Percentiles rank a stretch among this genome's conserved stretches.
These are phyloP conservation scores for Tausonia pullulans DNA, from an alignment of 1,284 basidiomycete genomes.

Conservation along the genomic window DNA sequence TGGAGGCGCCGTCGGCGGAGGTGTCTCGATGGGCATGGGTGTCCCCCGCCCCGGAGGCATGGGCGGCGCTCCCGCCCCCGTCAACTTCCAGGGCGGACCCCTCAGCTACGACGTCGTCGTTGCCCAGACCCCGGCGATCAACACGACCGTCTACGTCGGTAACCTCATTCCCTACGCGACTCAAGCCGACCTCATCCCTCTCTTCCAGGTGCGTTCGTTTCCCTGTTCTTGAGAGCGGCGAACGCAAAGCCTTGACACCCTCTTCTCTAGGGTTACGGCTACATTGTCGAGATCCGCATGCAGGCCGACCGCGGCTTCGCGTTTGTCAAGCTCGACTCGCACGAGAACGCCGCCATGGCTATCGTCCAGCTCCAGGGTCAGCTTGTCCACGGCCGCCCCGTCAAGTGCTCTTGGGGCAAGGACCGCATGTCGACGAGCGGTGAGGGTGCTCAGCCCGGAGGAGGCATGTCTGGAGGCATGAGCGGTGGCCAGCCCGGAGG, in stretches of 20 bases:
- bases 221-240: neutral
- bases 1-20: constrained; percentile 14
- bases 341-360: constrained; percentile 93
- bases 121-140: constrained; percentile 77
- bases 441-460: constrained; percentile 40
- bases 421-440: constrained; percentile 50
- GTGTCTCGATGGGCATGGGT: constrained; percentile 18
- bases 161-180: constrained; percentile 94
- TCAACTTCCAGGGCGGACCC: constrained; percentile 75
- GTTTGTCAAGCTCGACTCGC: constrained; percentile 94
- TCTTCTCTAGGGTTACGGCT: constrained; percentile 68
- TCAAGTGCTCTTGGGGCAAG: constrained; percentile 98
- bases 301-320: constrained; percentile 96
- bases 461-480: constrained; percentile 44
- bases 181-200: constrained; percentile 85
- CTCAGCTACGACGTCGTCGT: constrained; percentile 79
- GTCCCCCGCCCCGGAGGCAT: constrained; percentile 16
- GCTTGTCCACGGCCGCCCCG: constrained; percentile 86
- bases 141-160: constrained; percentile 94
- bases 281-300: constrained; percentile 95
- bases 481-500: constrained; percentile 14
- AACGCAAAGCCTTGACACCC: neutral
- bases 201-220: constrained; percentile 48
- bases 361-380: constrained; percentile 91
- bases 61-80: constrained; percentile 55